Percentiles rank a stretch among this genome's conserved stretches.
Conservation (phyloP, 768 basidiomycete genomes). For the Tylopilus subfusipes region DNA sequence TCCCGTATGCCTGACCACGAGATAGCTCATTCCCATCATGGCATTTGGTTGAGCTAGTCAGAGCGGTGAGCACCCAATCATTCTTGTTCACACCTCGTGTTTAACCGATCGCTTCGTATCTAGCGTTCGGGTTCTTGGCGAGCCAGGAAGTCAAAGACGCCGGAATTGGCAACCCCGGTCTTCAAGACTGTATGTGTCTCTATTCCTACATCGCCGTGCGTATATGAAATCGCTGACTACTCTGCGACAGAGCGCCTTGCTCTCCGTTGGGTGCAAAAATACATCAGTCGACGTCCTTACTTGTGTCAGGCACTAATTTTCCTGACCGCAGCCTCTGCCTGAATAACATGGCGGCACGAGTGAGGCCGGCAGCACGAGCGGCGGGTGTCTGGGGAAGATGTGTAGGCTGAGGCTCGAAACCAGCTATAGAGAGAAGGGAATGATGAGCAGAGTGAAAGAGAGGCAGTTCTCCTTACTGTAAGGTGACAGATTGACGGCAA, state of each 20-base stretch:
- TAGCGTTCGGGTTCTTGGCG: constrained; percentile 39
- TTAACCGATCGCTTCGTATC: neutral
- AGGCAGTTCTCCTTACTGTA: no score
- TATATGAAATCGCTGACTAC: neutral
- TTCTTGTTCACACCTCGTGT: neutral
- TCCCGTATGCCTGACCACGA: no score
- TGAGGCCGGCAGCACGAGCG: no score
- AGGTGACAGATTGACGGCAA: no score
- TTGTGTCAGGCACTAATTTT: no score
- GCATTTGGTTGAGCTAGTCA: neutral
- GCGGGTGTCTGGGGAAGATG: no score
- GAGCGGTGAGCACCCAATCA: constrained; percentile 4
- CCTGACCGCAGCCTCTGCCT: no score
- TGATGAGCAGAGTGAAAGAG: no score
- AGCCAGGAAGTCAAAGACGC: constrained; percentile 38
- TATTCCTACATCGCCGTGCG: neutral
- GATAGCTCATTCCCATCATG: no score
- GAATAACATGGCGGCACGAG: no score
- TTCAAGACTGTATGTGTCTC: constrained; percentile 39
- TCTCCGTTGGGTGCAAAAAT: constrained; percentile 53
- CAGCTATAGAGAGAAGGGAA: no score
- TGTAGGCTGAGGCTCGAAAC: no score
- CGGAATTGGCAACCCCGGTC: constrained; percentile 45
- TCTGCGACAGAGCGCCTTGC: constrained; percentile 34
- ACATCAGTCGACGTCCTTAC: constrained; percentile 36